Conservation (phyloP, 139 green algal genomes). For the Trebouxia sp. region DNA sequence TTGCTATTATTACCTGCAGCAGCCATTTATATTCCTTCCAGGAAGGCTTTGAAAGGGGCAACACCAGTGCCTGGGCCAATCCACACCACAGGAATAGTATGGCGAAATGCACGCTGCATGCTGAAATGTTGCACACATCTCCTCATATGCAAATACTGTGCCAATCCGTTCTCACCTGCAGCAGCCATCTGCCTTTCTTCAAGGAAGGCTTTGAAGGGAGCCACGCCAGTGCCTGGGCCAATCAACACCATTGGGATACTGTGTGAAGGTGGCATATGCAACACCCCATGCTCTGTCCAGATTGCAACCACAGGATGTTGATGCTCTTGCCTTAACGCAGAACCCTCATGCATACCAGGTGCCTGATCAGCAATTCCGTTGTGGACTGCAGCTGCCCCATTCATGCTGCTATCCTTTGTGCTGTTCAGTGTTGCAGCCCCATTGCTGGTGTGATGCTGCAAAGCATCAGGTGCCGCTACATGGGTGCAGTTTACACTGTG, state of each 20-base stretch:
- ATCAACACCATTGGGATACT: slow-evolving; percentile 73
- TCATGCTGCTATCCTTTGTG: not conserved
- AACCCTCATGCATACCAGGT: too few relatives aligned
- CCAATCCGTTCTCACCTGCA: slow-evolving; percentile 20
- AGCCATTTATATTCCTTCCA: slow-evolving; percentile 62
- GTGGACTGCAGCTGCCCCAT: not conserved
- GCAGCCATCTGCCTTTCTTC: slow-evolving; percentile 56
- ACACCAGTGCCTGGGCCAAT: slow-evolving; percentile 85
- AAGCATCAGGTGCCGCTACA: too few relatives aligned
- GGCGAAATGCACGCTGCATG: too few relatives aligned
- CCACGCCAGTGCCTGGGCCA: slow-evolving; percentile 83
- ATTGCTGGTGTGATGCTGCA: not conserved
- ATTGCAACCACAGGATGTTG: slow-evolving; percentile 50
- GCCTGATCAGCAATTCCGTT: too few relatives aligned
- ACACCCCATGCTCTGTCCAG: slow-evolving; percentile 74
- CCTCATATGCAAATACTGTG: too few relatives aligned
- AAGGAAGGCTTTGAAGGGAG: slow-evolving; percentile 83
- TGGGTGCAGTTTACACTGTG: too few relatives aligned
- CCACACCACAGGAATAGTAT: slow-evolving; percentile 81
- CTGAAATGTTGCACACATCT: too few relatives aligned
- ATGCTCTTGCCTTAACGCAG: too few relatives aligned
- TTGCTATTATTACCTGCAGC: slow-evolving; percentile 14
- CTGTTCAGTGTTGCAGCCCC: not conserved
- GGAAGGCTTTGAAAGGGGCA: slow-evolving; percentile 82
- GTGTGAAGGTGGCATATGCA: slow-evolving; percentile 57